Evolutionary conservation across 2,329 filamentous ascomycete species (phyloP), one percentile per base, ranked within the genome.

Genomic region (Elsinoe fawcettii): DNA sequence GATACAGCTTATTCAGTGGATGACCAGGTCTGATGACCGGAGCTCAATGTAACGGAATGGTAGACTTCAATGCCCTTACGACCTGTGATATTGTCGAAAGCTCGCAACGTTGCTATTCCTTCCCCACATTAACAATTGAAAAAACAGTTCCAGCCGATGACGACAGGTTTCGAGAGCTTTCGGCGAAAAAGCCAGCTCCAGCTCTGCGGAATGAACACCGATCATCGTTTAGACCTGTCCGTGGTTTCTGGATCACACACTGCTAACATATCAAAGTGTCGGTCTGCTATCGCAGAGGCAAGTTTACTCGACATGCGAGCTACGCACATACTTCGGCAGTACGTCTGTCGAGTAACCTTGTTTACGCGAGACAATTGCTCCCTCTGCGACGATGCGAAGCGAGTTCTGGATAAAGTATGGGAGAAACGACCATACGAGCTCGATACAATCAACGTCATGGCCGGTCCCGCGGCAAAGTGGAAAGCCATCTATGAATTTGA

Each of bases 401-500:
- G 76, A 5, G 84, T 86, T 1, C 75, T 92, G 22, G 84, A 83
- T 2, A 75, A 81, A 8, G 85, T 90, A 7, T 86, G 82, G 80
- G 80, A 87, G 58, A 70, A 73, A 25, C 75, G 84, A 23, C 84
- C 84, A 0, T 89, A 91, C 69, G 77, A 77, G 16, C 90, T 83
- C 69, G 75, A 76, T 6, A 86, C 90, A 69, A 76, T 88, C 60
- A 79, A 90, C 66, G 82, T 91, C 51, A 82, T 87, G 72, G 78
- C 80, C 51, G 76, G 80, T 0, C 80, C 82, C 23, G 77, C 79
- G 14, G 79, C 82, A 60, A 73, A 75, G 22, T 92, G 88, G 88
- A 83, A 81, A 65, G 77, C 84, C 51, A 66, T 90, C 1, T 92
- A 92, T 67, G 87, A 90, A 58, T 88, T 90, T 68, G 88, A 92